phyloP scores from a whole-genome alignment of 1,139 yeast genomes.

The Entelexis sorbosivorans region DNA sequence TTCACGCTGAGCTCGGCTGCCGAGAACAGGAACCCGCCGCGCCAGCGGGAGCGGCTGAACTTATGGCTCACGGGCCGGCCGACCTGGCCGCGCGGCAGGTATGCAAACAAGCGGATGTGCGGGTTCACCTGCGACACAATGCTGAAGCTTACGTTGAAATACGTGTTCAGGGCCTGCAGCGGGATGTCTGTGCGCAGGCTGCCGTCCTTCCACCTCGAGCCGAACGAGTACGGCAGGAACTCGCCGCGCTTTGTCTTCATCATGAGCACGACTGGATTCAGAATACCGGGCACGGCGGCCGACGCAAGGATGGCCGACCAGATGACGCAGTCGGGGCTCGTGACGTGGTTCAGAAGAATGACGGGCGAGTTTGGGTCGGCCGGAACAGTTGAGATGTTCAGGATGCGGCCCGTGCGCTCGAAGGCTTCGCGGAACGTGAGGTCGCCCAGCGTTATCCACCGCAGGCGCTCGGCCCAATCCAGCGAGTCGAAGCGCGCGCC shows the following conservation, averaged over 20 bases:
- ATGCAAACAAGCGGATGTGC: constrained; percentile 64
- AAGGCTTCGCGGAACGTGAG: constrained; percentile 62
- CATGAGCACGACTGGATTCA: constrained; percentile 72
- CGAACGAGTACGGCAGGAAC: constrained; percentile 59
- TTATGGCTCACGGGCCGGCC: constrained; percentile 67
- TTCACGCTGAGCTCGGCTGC: constrained; percentile 61
- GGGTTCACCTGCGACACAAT: constrained; percentile 78
- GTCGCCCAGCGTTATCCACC: constrained; percentile 64
- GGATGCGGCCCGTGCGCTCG: constrained; percentile 54
- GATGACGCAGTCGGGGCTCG: constrained; percentile 72
- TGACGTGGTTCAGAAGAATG: constrained; percentile 62
- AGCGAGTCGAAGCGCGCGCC: constrained; percentile 72
- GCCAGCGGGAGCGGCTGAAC: constrained; percentile 41
- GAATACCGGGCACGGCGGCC: constrained; percentile 76
- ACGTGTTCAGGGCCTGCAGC: constrained; percentile 55
- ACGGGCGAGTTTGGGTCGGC: constrained; percentile 77
- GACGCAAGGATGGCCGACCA: constrained; percentile 73
- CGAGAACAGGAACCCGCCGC: constrained; percentile 71
- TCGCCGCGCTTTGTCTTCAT: constrained; percentile 39
- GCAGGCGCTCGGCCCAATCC: constrained; percentile 59
- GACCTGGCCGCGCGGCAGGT: constrained; percentile 70
- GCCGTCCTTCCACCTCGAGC: constrained; percentile 69
- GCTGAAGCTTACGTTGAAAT: constrained; percentile 65
- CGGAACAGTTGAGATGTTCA: constrained; percentile 69
- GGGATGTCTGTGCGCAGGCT: constrained; percentile 65